Evolutionary conservation across 2,329 filamentous ascomycete genomes (phyloP), one percentile per base, ranked within the genome.

Genomic region (Arthrobotrys musiformis): DNA sequence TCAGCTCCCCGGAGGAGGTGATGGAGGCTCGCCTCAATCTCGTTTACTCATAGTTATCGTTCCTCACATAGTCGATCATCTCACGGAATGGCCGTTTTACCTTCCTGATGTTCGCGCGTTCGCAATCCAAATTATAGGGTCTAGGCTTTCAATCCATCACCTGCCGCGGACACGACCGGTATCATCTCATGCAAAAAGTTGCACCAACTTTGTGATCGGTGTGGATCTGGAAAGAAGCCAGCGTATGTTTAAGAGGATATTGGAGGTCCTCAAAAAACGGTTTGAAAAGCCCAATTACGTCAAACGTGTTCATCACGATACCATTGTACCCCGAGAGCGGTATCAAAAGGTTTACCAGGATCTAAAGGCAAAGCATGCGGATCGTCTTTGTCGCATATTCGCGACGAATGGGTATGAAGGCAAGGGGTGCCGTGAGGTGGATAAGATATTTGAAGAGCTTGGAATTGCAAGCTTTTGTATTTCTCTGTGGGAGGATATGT

Each of bases 361-460:
- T 17, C 87, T 99, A 5, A 98, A 98, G 84, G 85, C 88, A 64
- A 91, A 88, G 80, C 93, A 98, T 82, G 93, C 93, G 0, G 87
- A 88, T 19, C 81, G 84, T 0, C 85, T 99, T 2, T 78, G 74
- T 22, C 68, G 56, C 4, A 62, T 72, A 48, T 78, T 78, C 60
- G 11, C 90, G 93, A 13, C 84, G 88, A n/a, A 85, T 84, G 0
- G 99, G 94, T 95, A 90, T 90, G 13, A 95, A 98, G 84, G 88
- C 88, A 62, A 98, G 94, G 0, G 93, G 97, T 82, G 92, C 94
- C 0, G 86, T 86, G 15, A 99, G 13, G 64, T 72, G 3, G 74
- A 98, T 83, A 94, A 98, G 82, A 93, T 98, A 1, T 98, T 97
- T 83, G 95, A 99, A 82, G 94, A 98, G 82, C 85, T 99, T 19